Evolutionary conservation across 306 rosid genomes (phyloP).

Genomic region (Urtica urens): DNA sequence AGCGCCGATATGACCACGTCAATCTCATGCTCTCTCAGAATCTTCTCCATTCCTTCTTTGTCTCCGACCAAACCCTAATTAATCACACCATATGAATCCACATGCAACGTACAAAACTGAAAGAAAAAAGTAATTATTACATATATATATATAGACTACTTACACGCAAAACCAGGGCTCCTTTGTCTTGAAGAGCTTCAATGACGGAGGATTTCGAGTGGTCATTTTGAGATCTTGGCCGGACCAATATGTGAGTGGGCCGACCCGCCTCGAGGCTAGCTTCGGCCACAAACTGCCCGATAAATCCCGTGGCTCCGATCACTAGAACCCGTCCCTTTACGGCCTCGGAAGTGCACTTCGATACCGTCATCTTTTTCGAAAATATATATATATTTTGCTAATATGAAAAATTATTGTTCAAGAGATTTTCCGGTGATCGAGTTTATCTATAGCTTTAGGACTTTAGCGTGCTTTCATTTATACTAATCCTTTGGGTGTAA

Average conservation of each 20-base stretch:
- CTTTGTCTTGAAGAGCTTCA: constrained; percentile 38
- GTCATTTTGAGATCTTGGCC: constrained; percentile 14
- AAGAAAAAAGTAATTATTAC: neutral
- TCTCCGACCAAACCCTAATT: constrained; percentile 41
- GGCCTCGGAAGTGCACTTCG: constrained; percentile 6
- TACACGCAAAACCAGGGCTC: constrained; percentile 43
- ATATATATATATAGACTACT: neutral
- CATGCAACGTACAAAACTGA: neutral
- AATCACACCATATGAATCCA: neutral
- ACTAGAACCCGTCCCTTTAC: constrained; percentile 30
- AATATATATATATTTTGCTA: too few relatives aligned
- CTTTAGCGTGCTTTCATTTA: too few relatives aligned
- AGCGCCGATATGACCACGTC: constrained; percentile 43
- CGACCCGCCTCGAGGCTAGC: constrained; percentile 36
- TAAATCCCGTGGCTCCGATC: constrained; percentile 53
- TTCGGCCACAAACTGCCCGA: constrained; percentile 44
- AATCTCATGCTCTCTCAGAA: constrained; percentile 39
- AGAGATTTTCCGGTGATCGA: too few relatives aligned
- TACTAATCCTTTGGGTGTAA: too few relatives aligned
- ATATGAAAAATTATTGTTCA: too few relatives aligned
- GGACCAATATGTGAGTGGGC: constrained; percentile 34
- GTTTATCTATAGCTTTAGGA: too few relatives aligned
- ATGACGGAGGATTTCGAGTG: constrained; percentile 20
- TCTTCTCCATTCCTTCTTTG: constrained; percentile 31
- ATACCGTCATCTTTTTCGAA: constrained; percentile 37